These are phyloP conservation scores for Ascochyta rabiei DNA, from an alignment of 2,329 filamentous ascomycete genomes.

Conservation along the genomic window DNA sequence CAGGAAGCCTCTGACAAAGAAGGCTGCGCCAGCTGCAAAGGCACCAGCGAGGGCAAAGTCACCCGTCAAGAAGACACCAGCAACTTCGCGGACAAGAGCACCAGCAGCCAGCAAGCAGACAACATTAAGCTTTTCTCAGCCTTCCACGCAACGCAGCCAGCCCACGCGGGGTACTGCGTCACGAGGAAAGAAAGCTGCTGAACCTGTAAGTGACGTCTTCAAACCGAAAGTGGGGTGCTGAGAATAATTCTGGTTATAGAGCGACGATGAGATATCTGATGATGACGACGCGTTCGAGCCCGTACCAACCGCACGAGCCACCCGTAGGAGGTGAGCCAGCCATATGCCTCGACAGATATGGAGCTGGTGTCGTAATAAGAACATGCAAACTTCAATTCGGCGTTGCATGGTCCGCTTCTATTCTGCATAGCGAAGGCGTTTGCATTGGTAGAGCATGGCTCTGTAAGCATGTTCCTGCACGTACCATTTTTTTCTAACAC, in stretches of 20 bases:
- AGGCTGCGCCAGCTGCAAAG: slow-evolving; percentile 26
- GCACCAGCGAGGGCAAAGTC: slow-evolving; percentile 19
- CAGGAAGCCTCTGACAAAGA: slow-evolving; percentile 39
- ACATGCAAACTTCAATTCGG: neutral
- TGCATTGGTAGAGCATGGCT: neutral
- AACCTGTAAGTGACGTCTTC: slow-evolving; percentile 47
- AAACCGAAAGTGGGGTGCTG: neutral
- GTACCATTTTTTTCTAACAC: neutral
- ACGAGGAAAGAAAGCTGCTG: slow-evolving; percentile 43
- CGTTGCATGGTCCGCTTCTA: neutral
- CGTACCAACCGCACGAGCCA: slow-evolving; percentile 31
- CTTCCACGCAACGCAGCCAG: slow-evolving; percentile 44
- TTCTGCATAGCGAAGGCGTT: slow-evolving; percentile 3
- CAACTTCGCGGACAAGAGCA: slow-evolving; percentile 25
- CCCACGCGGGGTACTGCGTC: slow-evolving; percentile 29
- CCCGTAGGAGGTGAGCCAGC: slow-evolving; percentile 31
- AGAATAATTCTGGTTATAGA: slow-evolving; percentile 32
- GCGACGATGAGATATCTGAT: slow-evolving; percentile 51
- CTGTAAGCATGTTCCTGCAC: neutral
- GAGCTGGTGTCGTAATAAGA: too few species aligned
- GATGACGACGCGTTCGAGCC: slow-evolving; percentile 51
- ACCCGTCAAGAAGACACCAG: slow-evolving; percentile 17
- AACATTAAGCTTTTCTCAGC: slow-evolving; percentile 51
- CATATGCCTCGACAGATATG: neutral
- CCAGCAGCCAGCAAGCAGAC: slow-evolving; percentile 43